A percentile compares a stretch with the other conserved stretches of the same genome.
Conservation (phyloP, 225 moss, liverwort and hornwort species). For the Takakia lepidozioides region DNA sequence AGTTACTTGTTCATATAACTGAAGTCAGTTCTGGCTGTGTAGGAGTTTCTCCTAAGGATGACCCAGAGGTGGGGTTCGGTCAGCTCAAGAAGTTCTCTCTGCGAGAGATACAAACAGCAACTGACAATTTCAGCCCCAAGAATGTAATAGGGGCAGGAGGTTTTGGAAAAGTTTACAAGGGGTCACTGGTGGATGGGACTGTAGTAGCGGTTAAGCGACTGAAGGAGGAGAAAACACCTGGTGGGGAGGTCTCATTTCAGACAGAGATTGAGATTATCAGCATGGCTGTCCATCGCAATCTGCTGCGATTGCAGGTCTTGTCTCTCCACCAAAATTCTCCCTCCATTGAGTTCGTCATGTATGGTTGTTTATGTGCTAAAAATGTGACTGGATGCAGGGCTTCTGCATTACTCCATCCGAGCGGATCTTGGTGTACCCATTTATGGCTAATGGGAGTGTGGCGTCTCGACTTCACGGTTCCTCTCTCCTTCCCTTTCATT, state of each 20-base stretch:
- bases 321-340: no score
- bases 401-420: constrained; percentile 90
- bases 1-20: no score
- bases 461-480: constrained; percentile 75
- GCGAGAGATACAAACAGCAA: constrained; percentile 86
- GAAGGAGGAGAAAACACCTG: constrained; percentile 90
- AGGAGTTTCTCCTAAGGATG: constrained; percentile 67
- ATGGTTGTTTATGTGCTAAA: no score
- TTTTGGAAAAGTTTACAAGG: constrained; percentile 95
- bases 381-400: no score
- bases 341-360: no score
- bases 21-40: no score
- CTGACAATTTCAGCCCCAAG: constrained; percentile 79
- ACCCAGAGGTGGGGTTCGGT: constrained; percentile 79
- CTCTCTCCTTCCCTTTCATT: neutral
- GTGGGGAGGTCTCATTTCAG: constrained; percentile 88
- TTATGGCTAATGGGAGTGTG: constrained; percentile 95
- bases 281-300: constrained; percentile 93
- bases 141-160: constrained; percentile 89
- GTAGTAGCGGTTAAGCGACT: constrained; percentile 89
- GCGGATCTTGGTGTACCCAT: constrained; percentile 93
- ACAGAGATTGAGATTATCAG: constrained; percentile 99
- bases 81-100: constrained; percentile 83
- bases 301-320: constrained; percentile 41
- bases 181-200: constrained; percentile 76